Evolutionary conservation across 2,329 filamentous ascomycete species (phyloP).

Genomic region (Talaromyces amestolkiae): DNA sequence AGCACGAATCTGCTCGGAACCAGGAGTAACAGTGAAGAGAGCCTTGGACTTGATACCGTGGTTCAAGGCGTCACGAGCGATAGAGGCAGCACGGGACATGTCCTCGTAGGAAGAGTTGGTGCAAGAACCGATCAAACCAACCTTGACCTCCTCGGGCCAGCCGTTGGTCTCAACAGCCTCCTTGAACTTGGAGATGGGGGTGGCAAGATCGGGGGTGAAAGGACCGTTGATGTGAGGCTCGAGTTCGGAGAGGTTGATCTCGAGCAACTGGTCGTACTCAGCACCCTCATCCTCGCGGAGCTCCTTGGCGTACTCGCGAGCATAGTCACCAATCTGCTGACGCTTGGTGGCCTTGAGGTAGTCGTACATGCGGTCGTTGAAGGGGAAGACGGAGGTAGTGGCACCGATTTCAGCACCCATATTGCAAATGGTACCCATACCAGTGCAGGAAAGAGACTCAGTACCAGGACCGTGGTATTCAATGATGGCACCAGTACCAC

Average conservation of each 20-base stretch:
- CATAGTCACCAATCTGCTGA: constrained; percentile 83
- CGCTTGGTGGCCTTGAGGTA: constrained; percentile 93
- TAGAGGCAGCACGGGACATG: constrained; percentile 89
- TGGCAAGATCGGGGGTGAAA: constrained; percentile 97
- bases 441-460: constrained; percentile 72
- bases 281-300: constrained; percentile 84
- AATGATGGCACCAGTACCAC: constrained; percentile 83
- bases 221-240: constrained; percentile 99
- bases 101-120: constrained; percentile 89
- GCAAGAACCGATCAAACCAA: constrained; percentile 96
- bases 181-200: constrained; percentile 96
- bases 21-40: constrained; percentile 91
- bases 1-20: constrained; percentile 93
- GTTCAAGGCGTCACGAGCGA: constrained; percentile 83
- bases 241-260: constrained; percentile 90
- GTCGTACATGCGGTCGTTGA: constrained; percentile 97
- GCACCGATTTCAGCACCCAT: constrained; percentile 67
- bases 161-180: constrained; percentile 89
- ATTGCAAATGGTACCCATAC: constrained; percentile 78
- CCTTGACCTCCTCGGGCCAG: constrained; percentile 96
- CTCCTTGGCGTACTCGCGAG: constrained; percentile 78
- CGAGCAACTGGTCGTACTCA: constrained; percentile 93
- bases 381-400: constrained; percentile 93
- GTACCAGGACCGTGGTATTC: constrained; percentile 65
- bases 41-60: constrained; percentile 94